Evolutionary conservation across 1,139 yeast genomes (phyloP).

Genomic region (Hemisphaericaspora xylofermentans): DNA sequence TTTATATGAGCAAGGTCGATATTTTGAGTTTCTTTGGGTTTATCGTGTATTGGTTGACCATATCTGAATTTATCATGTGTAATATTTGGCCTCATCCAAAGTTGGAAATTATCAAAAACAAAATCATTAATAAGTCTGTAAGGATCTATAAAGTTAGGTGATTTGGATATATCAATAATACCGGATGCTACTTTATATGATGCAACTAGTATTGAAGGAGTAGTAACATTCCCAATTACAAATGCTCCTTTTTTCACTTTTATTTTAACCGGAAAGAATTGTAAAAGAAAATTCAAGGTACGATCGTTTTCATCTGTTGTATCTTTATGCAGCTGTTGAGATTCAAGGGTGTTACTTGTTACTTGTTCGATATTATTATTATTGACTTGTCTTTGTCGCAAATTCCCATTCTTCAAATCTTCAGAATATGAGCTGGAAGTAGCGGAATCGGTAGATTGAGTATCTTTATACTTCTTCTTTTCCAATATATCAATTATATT

Average conservation of each 20-base stretch:
- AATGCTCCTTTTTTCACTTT: slow-evolving; percentile 67
- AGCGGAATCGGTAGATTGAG: slow-evolving; percentile 13
- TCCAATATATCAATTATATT: slow-evolving; percentile 50
- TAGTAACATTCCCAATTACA: slow-evolving; percentile 74
- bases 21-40: slow-evolving; percentile 2
- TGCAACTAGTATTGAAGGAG: slow-evolving; percentile 68
- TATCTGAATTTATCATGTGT: slow-evolving; percentile 36
- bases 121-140: slow-evolving; percentile 48
- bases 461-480: slow-evolving; percentile 13
- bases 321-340: background rate
- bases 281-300: slow-evolving; percentile 27
- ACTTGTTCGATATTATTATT: slow-evolving; percentile 2
- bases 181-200: slow-evolving; percentile 63
- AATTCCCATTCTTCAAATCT: slow-evolving; percentile 9
- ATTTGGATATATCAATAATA: slow-evolving; percentile 51
- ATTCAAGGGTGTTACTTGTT: background rate
- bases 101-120: slow-evolving; percentile 49
- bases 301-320: background rate
- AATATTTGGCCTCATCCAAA: slow-evolving; percentile 69
- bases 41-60: slow-evolving; percentile 3
- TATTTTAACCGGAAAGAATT: slow-evolving; percentile 57
- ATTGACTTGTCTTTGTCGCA: slow-evolving; percentile 9
- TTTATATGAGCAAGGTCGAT: slow-evolving; percentile 14
- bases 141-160: slow-evolving; percentile 54
- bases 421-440: slow-evolving; percentile 11